Evolutionary conservation across 441 rosid species (phyloP), one percentile per base, ranked within the genome.

Genomic region (Hura crepitans): DNA sequence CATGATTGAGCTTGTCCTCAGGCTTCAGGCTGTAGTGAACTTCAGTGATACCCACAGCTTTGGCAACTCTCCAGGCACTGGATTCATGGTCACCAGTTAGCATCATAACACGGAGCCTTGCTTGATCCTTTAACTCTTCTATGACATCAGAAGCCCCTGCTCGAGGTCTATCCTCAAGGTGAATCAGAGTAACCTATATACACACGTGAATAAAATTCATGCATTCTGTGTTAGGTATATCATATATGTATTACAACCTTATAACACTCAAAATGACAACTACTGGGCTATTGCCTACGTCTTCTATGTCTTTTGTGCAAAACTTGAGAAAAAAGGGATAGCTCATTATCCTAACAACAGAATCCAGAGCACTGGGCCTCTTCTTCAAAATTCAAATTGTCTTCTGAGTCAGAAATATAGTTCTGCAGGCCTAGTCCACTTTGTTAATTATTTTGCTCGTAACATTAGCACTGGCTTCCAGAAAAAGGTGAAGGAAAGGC

Each of bases 11-110:
- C 78, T 95, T 95, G 75, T 92, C 97, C 78, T 90, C 99, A 49
- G 99, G 97, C 79, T 95, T 95, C 69, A 95, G 80, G 80, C 87
- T 87, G 75, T 83, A 87, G 78, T 87, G 83, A 69, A 90, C 93
- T 82, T 92, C 97, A 46, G 75, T 72, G 71, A 95, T 90, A 74
- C 93, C 94, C 43, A 92, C 97, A 55, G 93, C 87, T 75, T 90
- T 85, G 42, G 97, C 99, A 66, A 92, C 97, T 86, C 99, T 87
- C 89, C 82, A 77, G 13, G 99, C 97, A 79, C 97, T 95, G 74
- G 96, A 89, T 61, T 86, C 85, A 77, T 92, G 97, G 80, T 95
- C 97, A 74, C 96, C 99, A 42, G 97, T 92, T 75, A 92, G 79
- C 97, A 95, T 95, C 87, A 95, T 90, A 69, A 89, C 74, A 18